Evolutionary conservation across 352 stramenopile species (phyloP).

Genomic region (Phytopythium vexans): DNA sequence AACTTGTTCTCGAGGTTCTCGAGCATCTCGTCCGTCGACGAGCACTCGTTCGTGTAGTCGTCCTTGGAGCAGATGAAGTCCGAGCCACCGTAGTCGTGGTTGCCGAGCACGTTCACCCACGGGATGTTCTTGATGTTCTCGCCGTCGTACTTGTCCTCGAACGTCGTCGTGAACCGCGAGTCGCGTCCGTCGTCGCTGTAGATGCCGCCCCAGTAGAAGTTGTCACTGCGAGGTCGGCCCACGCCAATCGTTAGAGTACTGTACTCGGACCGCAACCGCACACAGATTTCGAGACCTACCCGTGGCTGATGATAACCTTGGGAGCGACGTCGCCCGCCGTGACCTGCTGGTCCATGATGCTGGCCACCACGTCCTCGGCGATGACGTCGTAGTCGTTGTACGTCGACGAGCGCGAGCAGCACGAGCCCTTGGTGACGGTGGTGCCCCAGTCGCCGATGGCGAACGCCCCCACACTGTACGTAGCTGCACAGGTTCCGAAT

Average conservation of each 20-base stretch:
- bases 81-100: conserved; percentile 66
- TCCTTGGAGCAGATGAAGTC: conserved; percentile 51
- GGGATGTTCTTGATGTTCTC: conserved; percentile 41
- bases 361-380: conserved; percentile 60
- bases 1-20: conserved; percentile 36
- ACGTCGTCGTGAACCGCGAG: conserved; percentile 52
- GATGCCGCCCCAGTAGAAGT: conserved; percentile 74
- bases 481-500: conserved; percentile 5
- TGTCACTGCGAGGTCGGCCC: conserved; percentile 22
- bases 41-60: conserved; percentile 24
- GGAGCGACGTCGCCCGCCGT: conserved; percentile 30
- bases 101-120: conserved; percentile 68
- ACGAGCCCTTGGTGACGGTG: conserved; percentile 59
- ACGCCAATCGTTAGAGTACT: too few relatives aligned
- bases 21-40: conserved; percentile 17
- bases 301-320: conserved; percentile 62
- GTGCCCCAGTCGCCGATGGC: conserved; percentile 77
- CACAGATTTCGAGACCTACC: neutral
- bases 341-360: conserved; percentile 57
- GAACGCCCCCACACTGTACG: conserved; percentile 54
- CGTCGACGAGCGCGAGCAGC: conserved; percentile 58
- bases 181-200: conserved; percentile 27
- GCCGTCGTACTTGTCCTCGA: conserved; percentile 54
- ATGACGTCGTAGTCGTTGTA: conserved; percentile 64
- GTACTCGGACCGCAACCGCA: neutral